phyloP scores from a whole-genome alignment of 495 filamentous ascomycete species.

The Clohesyomyces aquaticus region DNA sequence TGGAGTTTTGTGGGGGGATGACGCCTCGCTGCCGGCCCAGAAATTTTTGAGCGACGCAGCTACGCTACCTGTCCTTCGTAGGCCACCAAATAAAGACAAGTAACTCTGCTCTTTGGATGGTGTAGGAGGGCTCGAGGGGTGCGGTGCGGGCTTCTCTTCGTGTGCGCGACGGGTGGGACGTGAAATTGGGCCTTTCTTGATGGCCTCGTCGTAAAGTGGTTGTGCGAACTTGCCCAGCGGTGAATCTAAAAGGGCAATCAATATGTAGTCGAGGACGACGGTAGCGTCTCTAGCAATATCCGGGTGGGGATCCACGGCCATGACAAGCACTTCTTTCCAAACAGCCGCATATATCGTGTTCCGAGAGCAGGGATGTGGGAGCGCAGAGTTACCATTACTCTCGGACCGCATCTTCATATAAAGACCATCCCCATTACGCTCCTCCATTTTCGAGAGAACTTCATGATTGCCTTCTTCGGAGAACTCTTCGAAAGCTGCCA shows the following conservation, averaged over 20 bases:
- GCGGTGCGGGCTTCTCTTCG: slow-evolving; percentile 36
- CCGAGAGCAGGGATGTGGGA: slow-evolving; percentile 61
- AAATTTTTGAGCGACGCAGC: slow-evolving; percentile 72
- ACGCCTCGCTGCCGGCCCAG: slow-evolving; percentile 52
- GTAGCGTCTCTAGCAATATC: slow-evolving; percentile 85
- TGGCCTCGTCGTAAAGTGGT: slow-evolving; percentile 74
- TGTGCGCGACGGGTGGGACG: slow-evolving; percentile 12
- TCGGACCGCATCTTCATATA: slow-evolving; percentile 26
- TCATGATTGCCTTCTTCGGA: slow-evolving; percentile 66
- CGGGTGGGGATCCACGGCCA: slow-evolving; percentile 93
- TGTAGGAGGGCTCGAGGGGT: slow-evolving; percentile 58
- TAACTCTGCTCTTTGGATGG: slow-evolving; percentile 66
- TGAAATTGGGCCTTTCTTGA: slow-evolving; percentile 50
- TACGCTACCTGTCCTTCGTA: slow-evolving; percentile 71
- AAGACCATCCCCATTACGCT: slow-evolving; percentile 33
- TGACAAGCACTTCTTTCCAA: slow-evolving; percentile 88
- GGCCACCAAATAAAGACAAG: slow-evolving; percentile 56
- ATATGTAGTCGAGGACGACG: slow-evolving; percentile 80
- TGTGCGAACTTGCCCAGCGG: slow-evolving; percentile 71
- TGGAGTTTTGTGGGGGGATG: slow-evolving; percentile 37
- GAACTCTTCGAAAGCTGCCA: slow-evolving; percentile 89
- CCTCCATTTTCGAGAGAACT: slow-evolving; percentile 14
- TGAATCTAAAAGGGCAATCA: slow-evolving; percentile 75
- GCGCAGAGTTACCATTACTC: background rate
- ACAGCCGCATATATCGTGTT: slow-evolving; percentile 89